Evolutionary conservation across 1,139 yeast species (phyloP).

Genomic region (Lodderomyces elongisporus): DNA sequence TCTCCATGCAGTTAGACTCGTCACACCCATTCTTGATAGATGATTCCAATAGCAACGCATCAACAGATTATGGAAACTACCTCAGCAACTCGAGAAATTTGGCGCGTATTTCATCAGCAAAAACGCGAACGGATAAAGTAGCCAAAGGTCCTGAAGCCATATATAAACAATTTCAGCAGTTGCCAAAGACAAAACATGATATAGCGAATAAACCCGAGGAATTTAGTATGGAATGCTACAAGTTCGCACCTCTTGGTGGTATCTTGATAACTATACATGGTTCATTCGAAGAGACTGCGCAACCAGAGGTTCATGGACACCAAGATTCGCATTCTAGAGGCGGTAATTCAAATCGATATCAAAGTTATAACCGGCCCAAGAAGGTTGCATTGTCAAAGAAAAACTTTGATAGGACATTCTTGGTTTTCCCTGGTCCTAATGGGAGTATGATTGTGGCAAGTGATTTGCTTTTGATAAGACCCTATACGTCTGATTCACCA

Average conservation of each 20-base stretch:
- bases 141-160: slow-evolving; percentile 72
- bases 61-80: slow-evolving; percentile 58
- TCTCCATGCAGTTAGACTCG: slow-evolving; percentile 62
- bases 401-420: slow-evolving; percentile 82
- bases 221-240: slow-evolving; percentile 76
- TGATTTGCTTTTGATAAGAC: slow-evolving; percentile 68
- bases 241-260: slow-evolving; percentile 68
- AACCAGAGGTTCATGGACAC: slow-evolving; percentile 38
- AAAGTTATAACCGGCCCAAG: slow-evolving; percentile 23
- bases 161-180: slow-evolving; percentile 49
- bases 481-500: slow-evolving; percentile 53
- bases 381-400: slow-evolving; percentile 51
- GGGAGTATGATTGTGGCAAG: slow-evolving; percentile 79
- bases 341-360: slow-evolving; percentile 18
- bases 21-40: slow-evolving; percentile 47
- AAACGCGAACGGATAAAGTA: slow-evolving; percentile 52
- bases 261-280: slow-evolving; percentile 81
- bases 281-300: slow-evolving; percentile 61
- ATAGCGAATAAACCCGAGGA: slow-evolving; percentile 55
- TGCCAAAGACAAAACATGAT: slow-evolving; percentile 76
- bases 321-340: slow-evolving; percentile 21
- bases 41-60: slow-evolving; percentile 26
- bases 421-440: slow-evolving; percentile 68
- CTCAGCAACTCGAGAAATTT: slow-evolving; percentile 72
- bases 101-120: slow-evolving; percentile 58